Base-by-base conservation (phyloP, 306 rosid species). In the Prunus kanzakura region DNA sequence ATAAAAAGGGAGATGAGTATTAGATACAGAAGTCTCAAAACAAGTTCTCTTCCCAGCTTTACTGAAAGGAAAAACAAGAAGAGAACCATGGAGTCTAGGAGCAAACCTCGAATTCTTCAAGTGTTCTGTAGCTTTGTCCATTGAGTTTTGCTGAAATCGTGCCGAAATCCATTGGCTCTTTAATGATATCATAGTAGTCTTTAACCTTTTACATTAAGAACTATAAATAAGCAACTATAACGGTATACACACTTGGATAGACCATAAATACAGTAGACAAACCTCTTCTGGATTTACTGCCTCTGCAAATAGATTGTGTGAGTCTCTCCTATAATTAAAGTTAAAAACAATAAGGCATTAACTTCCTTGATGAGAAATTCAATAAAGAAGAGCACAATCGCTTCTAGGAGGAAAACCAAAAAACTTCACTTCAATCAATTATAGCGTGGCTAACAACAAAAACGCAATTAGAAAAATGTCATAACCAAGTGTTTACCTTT, bases 111-210 rank as follows among this genome's bases (percentile, higher is more conserved):
- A 81, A 81, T 52, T 75, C 84, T 7, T 54, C 73, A 11, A 70
- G 47, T 51, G 77, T 19, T 62, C 19, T 63, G 73, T 81, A 81
- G 73, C 46, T 70, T 69, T 77, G 80, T 68, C 29, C 63, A 29
- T 64, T 13, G 61, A 81, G 80, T 54, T 76, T 81, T 55, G 4
- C 62, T 52, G 73, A 38, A 45, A 81, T 64, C 10, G 68, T 75
- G 3, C 77, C 56, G 5, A 81, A 70, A 64, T 81, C 84, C 80
- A 81, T 81, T 43, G 80, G 80, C 52, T 81, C 67, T 64, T 81
- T 20, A 52, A 81, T 69, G 73, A 57, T 15, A n/a, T 81, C 77
- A 70, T 75, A 69, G 66, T 81, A 81, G 23, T 55, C 54, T 11
- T 75, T 18, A 2, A 81, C 73, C 84, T 81, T 69, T 75, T 67